Percentiles rank a stretch among this genome's conserved stretches.
Evolutionary conservation across 495 filamentous ascomycete species (phyloP).

Genomic region (Chaetomium tenue): DNA sequence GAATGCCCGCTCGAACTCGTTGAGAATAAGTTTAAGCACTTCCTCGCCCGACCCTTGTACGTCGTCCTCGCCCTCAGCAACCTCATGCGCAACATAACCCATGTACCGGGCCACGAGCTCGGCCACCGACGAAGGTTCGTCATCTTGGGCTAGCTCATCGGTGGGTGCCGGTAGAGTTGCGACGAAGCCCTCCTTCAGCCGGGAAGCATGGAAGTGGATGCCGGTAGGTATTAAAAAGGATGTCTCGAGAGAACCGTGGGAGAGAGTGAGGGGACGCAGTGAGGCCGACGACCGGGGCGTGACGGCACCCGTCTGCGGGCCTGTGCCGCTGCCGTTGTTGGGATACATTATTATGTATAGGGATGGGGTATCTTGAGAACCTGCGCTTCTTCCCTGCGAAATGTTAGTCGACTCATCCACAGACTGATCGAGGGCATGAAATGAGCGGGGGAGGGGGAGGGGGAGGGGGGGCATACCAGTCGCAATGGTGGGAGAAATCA

Average conservation of each 20-base stretch:
- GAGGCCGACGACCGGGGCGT: constrained; percentile 88
- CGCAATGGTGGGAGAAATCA: background rate
- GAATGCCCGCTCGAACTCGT: constrained; percentile 94
- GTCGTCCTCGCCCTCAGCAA: constrained; percentile 89
- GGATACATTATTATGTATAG: constrained; percentile 63
- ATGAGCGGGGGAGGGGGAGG: background rate
- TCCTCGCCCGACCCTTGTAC: constrained; percentile 78
- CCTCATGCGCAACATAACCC: constrained; percentile 78
- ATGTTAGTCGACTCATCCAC: background rate
- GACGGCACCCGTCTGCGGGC: constrained; percentile 89
- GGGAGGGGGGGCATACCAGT: constrained; percentile 5
- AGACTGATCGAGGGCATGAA: no score
- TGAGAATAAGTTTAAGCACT: constrained; percentile 81
- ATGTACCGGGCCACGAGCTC: constrained; percentile 93
- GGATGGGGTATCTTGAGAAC: constrained; percentile 27
- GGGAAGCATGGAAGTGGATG: constrained; percentile 91
- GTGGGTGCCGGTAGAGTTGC: constrained; percentile 82
- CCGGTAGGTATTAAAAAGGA: constrained; percentile 91
- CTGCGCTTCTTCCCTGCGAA: background rate
- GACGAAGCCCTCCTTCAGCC: constrained; percentile 83
- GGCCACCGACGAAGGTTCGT: constrained; percentile 88
- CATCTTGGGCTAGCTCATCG: constrained; percentile 94
- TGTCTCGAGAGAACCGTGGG: constrained; percentile 91
- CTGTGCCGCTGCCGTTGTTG: constrained; percentile 71
- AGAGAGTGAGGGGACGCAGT: constrained; percentile 80